Percentiles rank a stretch among this genome's conserved stretches.
phyloP scores from a whole-genome alignment of 176 grass and related monocot species.

The Otatea glauca region DNA sequence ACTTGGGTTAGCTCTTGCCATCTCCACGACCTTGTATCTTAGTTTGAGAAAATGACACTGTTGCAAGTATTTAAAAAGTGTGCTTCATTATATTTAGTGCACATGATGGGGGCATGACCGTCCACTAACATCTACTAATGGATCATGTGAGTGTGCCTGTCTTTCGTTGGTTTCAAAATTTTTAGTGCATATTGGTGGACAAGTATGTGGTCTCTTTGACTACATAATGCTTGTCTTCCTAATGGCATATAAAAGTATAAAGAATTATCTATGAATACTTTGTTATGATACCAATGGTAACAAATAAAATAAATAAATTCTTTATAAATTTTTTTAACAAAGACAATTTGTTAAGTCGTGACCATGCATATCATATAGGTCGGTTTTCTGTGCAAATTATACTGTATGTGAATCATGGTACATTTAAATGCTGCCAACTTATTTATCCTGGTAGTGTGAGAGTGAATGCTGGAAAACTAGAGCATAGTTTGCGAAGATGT shows the following conservation, averaged over 20 bases:
- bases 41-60: not conserved
- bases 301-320: not conserved
- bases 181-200: conserved; percentile 27
- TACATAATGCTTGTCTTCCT: conserved; percentile 38
- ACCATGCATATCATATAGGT: not conserved
- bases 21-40: conserved; percentile 3
- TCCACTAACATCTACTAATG: conserved; percentile 28
- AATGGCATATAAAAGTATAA: conserved; percentile 24
- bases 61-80: not conserved
- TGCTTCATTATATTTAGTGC: conserved; percentile 19
- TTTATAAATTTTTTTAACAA: conserved; percentile 1
- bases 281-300: not conserved
- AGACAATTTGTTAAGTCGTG: not conserved
- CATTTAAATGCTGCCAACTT: not conserved
- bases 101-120: not conserved
- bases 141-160: not conserved
- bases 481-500: not conserved
- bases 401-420: not conserved
- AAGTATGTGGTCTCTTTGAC: conserved; percentile 18
- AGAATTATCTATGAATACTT: not conserved
- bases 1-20: not conserved
- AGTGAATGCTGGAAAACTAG: not conserved
- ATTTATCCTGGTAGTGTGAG: not conserved
- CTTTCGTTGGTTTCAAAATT: conserved; percentile 25
- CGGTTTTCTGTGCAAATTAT: not conserved